These are phyloP conservation scores for Lactarius deliciosus DNA, from an alignment of 768 basidiomycete species.

Conservation along the genomic window DNA sequence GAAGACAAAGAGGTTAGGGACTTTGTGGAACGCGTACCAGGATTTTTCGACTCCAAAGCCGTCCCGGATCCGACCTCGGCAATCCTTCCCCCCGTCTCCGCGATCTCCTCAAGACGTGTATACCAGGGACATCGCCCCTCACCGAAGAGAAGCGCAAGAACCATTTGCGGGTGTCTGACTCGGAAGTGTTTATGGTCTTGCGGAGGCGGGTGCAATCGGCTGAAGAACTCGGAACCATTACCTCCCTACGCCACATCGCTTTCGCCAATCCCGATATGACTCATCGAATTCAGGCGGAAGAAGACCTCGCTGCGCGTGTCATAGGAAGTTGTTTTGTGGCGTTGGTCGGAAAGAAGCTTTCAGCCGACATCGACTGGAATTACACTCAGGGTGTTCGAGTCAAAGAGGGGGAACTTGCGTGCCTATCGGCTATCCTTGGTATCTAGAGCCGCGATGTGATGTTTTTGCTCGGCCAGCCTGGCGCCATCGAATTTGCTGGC, in stretches of 20 bases:
- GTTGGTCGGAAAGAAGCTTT: slow-evolving; percentile 4
- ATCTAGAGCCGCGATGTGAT: too few species aligned
- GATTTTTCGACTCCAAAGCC: background rate
- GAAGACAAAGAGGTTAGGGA: background rate
- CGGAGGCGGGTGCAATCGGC: slow-evolving; percentile 5
- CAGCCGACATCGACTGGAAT: background rate
- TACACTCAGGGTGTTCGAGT: background rate
- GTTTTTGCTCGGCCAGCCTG: too few species aligned
- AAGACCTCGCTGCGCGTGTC: background rate
- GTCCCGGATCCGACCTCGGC: background rate
- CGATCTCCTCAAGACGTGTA: too few species aligned
- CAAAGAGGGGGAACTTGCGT: too few species aligned
- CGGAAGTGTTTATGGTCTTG: slow-evolving; percentile 10
- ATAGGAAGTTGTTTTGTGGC: slow-evolving; percentile 5
- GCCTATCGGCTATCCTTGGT: too few species aligned
- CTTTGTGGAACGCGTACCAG: slow-evolving; percentile 1
- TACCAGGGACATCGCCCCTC: too few species aligned
- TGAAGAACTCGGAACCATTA: background rate
- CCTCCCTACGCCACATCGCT: background rate
- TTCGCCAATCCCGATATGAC: background rate
- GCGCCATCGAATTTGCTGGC: too few species aligned
- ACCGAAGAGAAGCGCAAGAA: background rate
- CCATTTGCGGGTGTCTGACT: slow-evolving; percentile 4
- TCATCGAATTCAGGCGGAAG: background rate
- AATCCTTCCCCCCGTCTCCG: background rate